Percentiles rank a stretch among this genome's conserved stretches.
Conservation (phyloP, 257 asterid genomes). For the Solanum arcanum region DNA sequence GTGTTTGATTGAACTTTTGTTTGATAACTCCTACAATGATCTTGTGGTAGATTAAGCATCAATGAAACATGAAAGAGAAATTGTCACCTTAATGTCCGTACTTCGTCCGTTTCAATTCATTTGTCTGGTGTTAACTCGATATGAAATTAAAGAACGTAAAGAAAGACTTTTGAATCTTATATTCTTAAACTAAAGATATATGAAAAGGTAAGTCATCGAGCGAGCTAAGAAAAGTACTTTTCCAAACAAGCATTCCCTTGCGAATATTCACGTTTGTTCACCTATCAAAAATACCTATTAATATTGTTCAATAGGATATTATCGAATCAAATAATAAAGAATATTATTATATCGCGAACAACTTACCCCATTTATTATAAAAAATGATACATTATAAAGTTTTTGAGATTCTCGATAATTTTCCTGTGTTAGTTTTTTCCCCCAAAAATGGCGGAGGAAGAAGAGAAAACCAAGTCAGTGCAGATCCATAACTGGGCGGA, state of each 20-base stretch:
- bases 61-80: not conserved
- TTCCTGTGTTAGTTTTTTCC: not conserved
- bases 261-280: too few species aligned
- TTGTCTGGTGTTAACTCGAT: not conserved
- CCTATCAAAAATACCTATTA: too few species aligned
- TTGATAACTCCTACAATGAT: not conserved
- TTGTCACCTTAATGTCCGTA: not conserved
- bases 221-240: too few species aligned
- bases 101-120: not conserved
- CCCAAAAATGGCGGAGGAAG: constrained; percentile 10
- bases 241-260: too few species aligned
- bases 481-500: constrained; percentile 50
- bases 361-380: not conserved
- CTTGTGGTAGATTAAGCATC: not conserved
- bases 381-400: not conserved
- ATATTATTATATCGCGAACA: too few species aligned
- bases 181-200: too few species aligned
- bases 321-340: too few species aligned
- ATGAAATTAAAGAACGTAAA: too few species aligned
- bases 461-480: not conserved
- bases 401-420: too few species aligned
- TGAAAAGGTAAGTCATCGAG: too few species aligned
- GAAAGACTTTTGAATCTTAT: too few species aligned
- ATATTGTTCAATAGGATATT: too few species aligned
- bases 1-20: not conserved